Conservation (phyloP, 306 rosid species). For the Hippophae tibetana region DNA sequence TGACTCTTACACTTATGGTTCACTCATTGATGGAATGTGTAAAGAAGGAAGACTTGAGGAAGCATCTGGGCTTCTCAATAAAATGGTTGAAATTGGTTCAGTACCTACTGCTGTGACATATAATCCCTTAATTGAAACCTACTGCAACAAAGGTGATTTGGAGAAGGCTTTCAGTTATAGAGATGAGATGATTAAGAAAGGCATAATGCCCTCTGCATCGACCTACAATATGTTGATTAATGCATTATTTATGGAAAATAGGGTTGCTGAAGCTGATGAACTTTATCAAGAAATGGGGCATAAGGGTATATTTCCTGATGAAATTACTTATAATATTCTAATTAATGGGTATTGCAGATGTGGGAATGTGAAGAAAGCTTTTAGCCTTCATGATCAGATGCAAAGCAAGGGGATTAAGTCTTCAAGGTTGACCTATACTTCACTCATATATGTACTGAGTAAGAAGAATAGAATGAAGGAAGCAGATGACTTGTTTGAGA, state of each 20-base stretch:
- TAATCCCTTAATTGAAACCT: conserved; percentile 67
- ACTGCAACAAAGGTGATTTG: conserved; percentile 60
- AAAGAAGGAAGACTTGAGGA: conserved; percentile 51
- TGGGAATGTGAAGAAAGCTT: conserved; percentile 59
- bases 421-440: conserved; percentile 60
- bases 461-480: conserved; percentile 57
- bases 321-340: conserved; percentile 62
- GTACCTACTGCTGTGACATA: conserved; percentile 56
- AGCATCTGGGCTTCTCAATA: conserved; percentile 45
- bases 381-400: conserved; percentile 55
- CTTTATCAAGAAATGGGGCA: conserved; percentile 53
- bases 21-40: conserved; percentile 56
- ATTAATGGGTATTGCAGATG: conserved; percentile 72
- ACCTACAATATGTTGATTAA: conserved; percentile 79
- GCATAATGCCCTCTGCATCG: conserved; percentile 39
- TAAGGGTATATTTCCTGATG: conserved; percentile 54
- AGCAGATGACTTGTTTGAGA: conserved; percentile 58
- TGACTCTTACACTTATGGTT: conserved; percentile 56
- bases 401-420: conserved; percentile 41
- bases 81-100: conserved; percentile 45
- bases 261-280: conserved; percentile 42
- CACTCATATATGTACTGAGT: conserved; percentile 58
- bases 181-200: conserved; percentile 62
- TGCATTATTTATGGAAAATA: conserved; percentile 66
- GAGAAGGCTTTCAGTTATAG: conserved; percentile 53